Evolutionary conservation across 2,329 filamentous ascomycete species (phyloP).

Genomic region (Neophaeococcomyces aloes): DNA sequence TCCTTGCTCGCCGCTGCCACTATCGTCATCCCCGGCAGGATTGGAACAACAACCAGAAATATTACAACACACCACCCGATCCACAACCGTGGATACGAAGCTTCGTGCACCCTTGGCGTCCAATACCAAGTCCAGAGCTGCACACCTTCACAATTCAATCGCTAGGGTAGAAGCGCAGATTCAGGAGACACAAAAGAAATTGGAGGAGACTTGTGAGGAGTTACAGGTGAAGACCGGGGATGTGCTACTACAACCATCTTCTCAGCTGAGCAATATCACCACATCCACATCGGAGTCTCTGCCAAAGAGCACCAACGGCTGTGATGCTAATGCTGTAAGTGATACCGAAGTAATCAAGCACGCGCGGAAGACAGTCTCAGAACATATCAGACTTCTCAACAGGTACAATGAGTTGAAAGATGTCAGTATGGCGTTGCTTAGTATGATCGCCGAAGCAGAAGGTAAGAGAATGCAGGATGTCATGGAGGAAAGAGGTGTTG

Average conservation of each 20-base stretch:
- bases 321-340: neutral
- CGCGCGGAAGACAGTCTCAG: neutral
- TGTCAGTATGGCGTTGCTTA: slow-evolving; percentile 54
- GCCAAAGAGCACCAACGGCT: neutral
- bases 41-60: neutral
- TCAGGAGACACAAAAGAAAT: neutral
- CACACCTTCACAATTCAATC: neutral
- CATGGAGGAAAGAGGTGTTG: slow-evolving; percentile 11
- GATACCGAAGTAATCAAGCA: neutral
- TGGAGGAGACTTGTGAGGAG: neutral
- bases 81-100: neutral
- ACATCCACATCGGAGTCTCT: no score
- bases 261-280: no score
- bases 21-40: no score
- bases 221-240: no score
- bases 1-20: no score
- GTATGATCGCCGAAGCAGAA: slow-evolving; percentile 50
- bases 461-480: slow-evolving; percentile 16
- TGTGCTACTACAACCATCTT: no score
- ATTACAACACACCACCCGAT: neutral
- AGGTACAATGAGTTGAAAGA: slow-evolving; percentile 64
- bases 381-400: slow-evolving; percentile 56
- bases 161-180: neutral
- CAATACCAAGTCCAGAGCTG: neutral
- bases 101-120: neutral